These are phyloP conservation scores for Geotrichum citri-aurantii DNA, from an alignment of 1,139 yeast species.

Conservation along the genomic window DNA sequence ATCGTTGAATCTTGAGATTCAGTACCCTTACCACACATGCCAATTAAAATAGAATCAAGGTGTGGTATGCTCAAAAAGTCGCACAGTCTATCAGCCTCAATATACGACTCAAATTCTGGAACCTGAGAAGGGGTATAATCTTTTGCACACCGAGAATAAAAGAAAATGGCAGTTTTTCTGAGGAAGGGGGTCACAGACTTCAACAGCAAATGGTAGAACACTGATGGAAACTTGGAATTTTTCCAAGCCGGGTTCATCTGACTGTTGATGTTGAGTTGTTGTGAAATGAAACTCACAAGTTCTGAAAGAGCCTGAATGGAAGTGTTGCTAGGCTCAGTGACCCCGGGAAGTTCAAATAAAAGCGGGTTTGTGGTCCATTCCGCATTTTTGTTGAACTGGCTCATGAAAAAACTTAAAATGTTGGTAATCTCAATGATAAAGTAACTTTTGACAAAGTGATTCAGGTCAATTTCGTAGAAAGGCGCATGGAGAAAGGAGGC, in stretches of 20 bases:
- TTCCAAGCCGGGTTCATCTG: constrained; percentile 6
- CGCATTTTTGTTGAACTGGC: constrained; percentile 19
- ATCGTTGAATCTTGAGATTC: constrained; percentile 3
- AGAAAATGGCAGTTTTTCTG: constrained; percentile 58
- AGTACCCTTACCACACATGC: constrained; percentile 16
- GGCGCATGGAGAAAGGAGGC: constrained; percentile 26
- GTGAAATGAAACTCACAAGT: neutral
- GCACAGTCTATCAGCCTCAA: constrained; percentile 56
- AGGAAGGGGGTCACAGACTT: constrained; percentile 61
- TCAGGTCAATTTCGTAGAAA: constrained; percentile 22
- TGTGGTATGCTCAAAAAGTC: constrained; percentile 49
- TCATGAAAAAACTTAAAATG: constrained; percentile 19
- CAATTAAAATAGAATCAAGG: constrained; percentile 31
- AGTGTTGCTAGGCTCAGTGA: neutral
- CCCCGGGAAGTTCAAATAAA: constrained; percentile 23
- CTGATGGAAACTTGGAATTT: constrained; percentile 8
- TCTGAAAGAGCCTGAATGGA: neutral
- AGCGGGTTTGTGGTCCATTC: constrained; percentile 24
- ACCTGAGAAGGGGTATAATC: constrained; percentile 40
- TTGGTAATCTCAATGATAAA: constrained; percentile 24
- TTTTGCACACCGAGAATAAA: constrained; percentile 54
- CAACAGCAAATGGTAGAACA: constrained; percentile 49
- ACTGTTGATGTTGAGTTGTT: neutral
- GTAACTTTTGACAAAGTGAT: constrained; percentile 22
- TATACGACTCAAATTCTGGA: constrained; percentile 31